Conservation (phyloP, 179 eudicot species). For the Nepenthes alata region DNA sequence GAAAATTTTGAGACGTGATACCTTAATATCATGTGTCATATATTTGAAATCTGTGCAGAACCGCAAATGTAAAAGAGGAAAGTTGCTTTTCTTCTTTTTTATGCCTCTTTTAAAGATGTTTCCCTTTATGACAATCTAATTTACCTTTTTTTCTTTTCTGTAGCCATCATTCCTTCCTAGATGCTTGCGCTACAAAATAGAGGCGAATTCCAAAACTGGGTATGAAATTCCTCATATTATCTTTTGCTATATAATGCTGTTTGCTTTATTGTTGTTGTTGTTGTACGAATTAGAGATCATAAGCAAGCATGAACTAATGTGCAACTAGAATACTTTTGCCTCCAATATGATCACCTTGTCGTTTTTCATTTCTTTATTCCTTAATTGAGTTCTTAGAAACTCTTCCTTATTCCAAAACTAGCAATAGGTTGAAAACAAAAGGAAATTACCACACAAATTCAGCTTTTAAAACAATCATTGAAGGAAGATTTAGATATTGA, state of each 20-base stretch:
- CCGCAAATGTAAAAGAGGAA: background rate
- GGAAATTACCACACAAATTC: too few species aligned
- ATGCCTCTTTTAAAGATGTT: background rate
- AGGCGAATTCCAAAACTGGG: constrained; percentile 58
- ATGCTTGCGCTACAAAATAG: constrained; percentile 67
- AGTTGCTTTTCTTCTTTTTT: constrained; percentile 2
- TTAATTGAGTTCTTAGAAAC: too few species aligned
- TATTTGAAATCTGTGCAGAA: too few species aligned
- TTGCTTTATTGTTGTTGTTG: background rate
- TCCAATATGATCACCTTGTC: too few species aligned
- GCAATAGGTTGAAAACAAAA: too few species aligned
- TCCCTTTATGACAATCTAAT: background rate
- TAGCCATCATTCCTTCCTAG: constrained; percentile 86
- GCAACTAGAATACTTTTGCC: too few species aligned
- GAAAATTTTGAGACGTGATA: too few species aligned
- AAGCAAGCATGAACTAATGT: background rate
- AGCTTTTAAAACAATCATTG: too few species aligned
- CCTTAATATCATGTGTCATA: too few species aligned
- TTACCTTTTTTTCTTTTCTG: constrained; percentile 17
- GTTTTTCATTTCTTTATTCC: too few species aligned
- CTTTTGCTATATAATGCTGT: background rate
- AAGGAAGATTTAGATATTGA: too few species aligned
- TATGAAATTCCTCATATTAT: constrained; percentile 6
- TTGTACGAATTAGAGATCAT: background rate
- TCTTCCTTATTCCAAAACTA: too few species aligned